Percentiles rank a stretch among this genome's conserved stretches.
These are phyloP conservation scores for Melampsora larici-populina DNA, from an alignment of 1,284 basidiomycete genomes.

Conservation along the genomic window DNA sequence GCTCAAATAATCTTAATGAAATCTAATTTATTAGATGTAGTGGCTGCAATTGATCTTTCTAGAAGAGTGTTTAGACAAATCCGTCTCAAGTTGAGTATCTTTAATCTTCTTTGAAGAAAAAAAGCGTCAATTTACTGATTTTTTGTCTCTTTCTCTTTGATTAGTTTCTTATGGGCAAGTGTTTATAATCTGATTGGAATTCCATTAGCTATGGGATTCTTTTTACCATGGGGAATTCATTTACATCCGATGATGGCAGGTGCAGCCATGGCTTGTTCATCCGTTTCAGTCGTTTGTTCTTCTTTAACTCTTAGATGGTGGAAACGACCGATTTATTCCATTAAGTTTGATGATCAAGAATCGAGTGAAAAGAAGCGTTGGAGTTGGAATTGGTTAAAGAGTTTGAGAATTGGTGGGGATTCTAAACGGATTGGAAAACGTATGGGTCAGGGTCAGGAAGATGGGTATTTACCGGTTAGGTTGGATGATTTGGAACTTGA, in stretches of 20 bases:
- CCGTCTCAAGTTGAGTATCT: slow-evolving; percentile 57
- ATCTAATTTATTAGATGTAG: slow-evolving; percentile 90
- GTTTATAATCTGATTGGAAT: slow-evolving; percentile 87
- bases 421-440: background rate
- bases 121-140: slow-evolving; percentile 59
- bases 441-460: background rate
- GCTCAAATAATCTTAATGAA: slow-evolving; percentile 98
- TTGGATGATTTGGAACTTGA: background rate
- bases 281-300: slow-evolving; percentile 89
- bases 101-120: background rate
- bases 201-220: slow-evolving; percentile 96
- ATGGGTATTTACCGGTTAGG: background rate
- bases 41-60: slow-evolving; percentile 88
- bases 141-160: slow-evolving; percentile 60
- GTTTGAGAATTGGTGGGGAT: background rate
- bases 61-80: slow-evolving; percentile 86
- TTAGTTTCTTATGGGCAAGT: slow-evolving; percentile 50
- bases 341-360: slow-evolving; percentile 12
- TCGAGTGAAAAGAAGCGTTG: background rate
- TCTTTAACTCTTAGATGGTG: slow-evolving; percentile 71
- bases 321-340: slow-evolving; percentile 48
- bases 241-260: slow-evolving; percentile 98
- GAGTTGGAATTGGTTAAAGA: background rate
- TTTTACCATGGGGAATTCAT: slow-evolving; percentile 85
- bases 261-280: slow-evolving; percentile 95